Evolutionary conservation across 1,284 basidiomycete genomes (phyloP).

Genomic region (Boletus albobrunnescens): DNA sequence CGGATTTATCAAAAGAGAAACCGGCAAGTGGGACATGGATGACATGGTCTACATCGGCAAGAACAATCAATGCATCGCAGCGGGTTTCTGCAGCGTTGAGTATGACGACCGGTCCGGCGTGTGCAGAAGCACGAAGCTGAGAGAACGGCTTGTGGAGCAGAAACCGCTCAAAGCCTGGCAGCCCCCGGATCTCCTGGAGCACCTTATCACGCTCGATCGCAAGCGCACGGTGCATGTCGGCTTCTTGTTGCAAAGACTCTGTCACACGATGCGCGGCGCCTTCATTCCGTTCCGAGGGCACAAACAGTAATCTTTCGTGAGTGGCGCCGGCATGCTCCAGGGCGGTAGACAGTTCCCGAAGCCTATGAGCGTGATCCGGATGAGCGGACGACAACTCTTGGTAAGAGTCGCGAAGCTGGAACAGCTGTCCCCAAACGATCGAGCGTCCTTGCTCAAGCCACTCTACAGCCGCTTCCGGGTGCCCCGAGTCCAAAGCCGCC

Average conservation of each 20-base stretch:
- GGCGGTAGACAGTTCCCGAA: neutral
- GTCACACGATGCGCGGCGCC: too few relatives aligned
- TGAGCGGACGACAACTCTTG: neutral
- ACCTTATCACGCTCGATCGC: neutral
- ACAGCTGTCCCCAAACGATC: neutral
- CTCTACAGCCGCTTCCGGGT: neutral
- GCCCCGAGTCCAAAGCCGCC: neutral
- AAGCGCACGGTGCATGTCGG: neutral
- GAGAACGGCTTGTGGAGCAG: neutral
- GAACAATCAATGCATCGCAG: neutral
- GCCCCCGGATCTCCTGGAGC: neutral
- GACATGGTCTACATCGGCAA: neutral
- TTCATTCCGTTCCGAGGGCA: neutral
- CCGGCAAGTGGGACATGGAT: too few relatives aligned
- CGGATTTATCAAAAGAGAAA: too few relatives aligned
- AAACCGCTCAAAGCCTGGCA: neutral
- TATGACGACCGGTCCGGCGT: neutral
- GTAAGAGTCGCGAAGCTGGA: neutral
- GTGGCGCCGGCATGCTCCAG: neutral
- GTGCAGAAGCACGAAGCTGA: neutral
- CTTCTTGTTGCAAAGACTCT: neutral
- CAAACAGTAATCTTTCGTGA: neutral
- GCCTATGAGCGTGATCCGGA: neutral
- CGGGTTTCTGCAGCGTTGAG: neutral
- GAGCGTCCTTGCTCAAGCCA: neutral